Base-by-base conservation (phyloP, 345 rosid species). In the Brassica napus region DNA sequence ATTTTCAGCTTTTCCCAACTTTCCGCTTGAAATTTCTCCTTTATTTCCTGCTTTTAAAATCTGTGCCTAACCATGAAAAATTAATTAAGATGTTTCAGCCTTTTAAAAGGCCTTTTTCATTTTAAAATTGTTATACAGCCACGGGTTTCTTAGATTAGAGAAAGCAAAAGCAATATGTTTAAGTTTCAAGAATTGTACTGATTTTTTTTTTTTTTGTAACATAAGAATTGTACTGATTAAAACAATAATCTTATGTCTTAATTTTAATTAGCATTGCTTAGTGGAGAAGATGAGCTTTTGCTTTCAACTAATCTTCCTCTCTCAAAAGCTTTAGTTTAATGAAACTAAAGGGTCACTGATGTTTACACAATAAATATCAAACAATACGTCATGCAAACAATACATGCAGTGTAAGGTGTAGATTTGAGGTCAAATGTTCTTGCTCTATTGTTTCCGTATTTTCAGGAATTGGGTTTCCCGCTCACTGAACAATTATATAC, bases 261-360 rank as follows among this genome's bases (percentile, higher is more conserved):
- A 42, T 71, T 65, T 28, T 39, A 55, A 15, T 15, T 54, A 71
- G 58, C 47, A 39, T 72, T 65, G 68, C 39, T 78, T 72, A 78
- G 73, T 65, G 82, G 73, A 66, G 73, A 72, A 78, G 77, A 72
- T 78, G 73, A 5, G 39, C 67, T 59, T 72, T 78, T 78, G 77
- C 68, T 72, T 78, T 78, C 72, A 57, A 55, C 76, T 65, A 28
- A 65, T 8, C 6, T 16, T 0, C 28, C 8, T 74, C 64, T 58
- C 21, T 73, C 32, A 16, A 18, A 57, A 58, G 73, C 52, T 59
- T 76, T 68, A 60, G 61, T 18, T 59, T 18, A 68, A 47, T 69
- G 54, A 60, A 35, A 69, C 0, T 31, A 35, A 26, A 57, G 59
- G 32, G 71, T 5, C 18, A 10, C 16, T 65, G 3, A 21, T 42